A percentile compares a stretch with the other conserved stretches of the same genome.
Evolutionary conservation across 78 protist species (phyloP).

Genomic region (Pirum gemmata): DNA sequence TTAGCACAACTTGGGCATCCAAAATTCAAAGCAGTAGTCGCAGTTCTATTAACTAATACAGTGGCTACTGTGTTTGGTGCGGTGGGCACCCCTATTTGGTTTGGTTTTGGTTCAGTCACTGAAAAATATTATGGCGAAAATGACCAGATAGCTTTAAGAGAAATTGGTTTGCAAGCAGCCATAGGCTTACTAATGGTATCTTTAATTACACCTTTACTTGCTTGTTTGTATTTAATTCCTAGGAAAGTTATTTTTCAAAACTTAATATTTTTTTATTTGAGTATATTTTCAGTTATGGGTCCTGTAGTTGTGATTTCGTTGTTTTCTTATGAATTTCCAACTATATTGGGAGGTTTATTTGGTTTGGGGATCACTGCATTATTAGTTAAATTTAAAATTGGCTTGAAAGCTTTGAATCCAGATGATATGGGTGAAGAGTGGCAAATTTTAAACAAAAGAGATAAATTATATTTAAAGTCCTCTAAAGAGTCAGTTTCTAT

Average conservation of each 20-base stretch:
- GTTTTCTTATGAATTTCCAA: slow-evolving; percentile 39
- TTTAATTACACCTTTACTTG: slow-evolving; percentile 6
- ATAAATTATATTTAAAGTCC: not conserved
- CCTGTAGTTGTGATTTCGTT: slow-evolving; percentile 22
- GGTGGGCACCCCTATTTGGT: slow-evolving; percentile 49
- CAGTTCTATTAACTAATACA: slow-evolving; percentile 42
- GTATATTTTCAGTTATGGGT: not conserved
- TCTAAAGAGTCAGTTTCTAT: not conserved
- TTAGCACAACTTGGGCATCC: slow-evolving; percentile 37
- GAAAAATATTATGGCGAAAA: slow-evolving; percentile 31
- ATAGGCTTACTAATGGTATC: not conserved
- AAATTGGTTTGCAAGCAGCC: slow-evolving; percentile 40
- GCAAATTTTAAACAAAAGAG: not conserved
- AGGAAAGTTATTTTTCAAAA: slow-evolving; percentile 29
- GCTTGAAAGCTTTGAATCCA: slow-evolving; percentile 1
- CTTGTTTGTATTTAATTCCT: not conserved
- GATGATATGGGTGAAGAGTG: slow-evolving; percentile 38
- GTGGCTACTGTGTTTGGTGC: slow-evolving; percentile 46
- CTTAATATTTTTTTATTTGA: slow-evolving; percentile 26
- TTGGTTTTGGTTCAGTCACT: slow-evolving; percentile 27
- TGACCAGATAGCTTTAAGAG: not conserved
- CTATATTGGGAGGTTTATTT: slow-evolving; percentile 35
- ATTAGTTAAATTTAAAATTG: not conserved
- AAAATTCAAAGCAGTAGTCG: not conserved
- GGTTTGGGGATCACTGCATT: slow-evolving; percentile 17